Evolutionary conservation across 108 stramenopile genomes (phyloP), one percentile per base, ranked within the genome.

Genomic region (Nitzschia sp.): DNA sequence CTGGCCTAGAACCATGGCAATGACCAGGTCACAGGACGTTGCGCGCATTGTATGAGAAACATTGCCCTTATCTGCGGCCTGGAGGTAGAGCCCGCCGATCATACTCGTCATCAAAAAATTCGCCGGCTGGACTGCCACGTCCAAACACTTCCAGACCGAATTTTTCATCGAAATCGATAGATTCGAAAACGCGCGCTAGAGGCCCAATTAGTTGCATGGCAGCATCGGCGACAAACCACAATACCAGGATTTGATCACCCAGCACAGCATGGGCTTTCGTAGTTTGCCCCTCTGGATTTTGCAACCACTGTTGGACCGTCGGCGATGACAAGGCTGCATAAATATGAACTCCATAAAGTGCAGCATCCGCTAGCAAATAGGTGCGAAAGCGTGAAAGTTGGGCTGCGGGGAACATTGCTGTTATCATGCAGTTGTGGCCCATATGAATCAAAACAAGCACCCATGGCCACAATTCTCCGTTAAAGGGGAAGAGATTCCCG

Each of bases 361-460:
- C 48, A 4, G 48, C 13, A n/a, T 50, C 48, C 19, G 48, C 48
- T 5, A 50, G 19, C 13, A 50, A 4, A 50, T 50, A 50, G 4
- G 48, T 50, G 9, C 48, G 48, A n/a, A 50, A 50, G 13, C 48
- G 13, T 5, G 48, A 50, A 22, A 50, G 48, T 21, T 50, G 48
- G 21, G 48, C 9, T n/a, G 16, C 48, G 19, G 48, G 48, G 48
- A 50, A 50, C 48, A 50, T 19, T 5, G 48, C 48, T 4, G 48
- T 50, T 5, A 50, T n/a, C 48, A 50, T 50, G 21, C 48, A 50
- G 48, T 50, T 50, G 48, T 50, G 48, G 19, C 48, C 48, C 48
- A 50, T 21, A 21, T 50, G 48, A 50, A 50, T 11, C 16, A 50
- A 4, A 21, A 50, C 48, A 8, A 50, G 19, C 21, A 50, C 48